Evolutionary conservation across 2,329 filamentous ascomycete species (phyloP), one percentile per base, ranked within the genome.

Genomic region (Gliomastix tumulicola): DNA sequence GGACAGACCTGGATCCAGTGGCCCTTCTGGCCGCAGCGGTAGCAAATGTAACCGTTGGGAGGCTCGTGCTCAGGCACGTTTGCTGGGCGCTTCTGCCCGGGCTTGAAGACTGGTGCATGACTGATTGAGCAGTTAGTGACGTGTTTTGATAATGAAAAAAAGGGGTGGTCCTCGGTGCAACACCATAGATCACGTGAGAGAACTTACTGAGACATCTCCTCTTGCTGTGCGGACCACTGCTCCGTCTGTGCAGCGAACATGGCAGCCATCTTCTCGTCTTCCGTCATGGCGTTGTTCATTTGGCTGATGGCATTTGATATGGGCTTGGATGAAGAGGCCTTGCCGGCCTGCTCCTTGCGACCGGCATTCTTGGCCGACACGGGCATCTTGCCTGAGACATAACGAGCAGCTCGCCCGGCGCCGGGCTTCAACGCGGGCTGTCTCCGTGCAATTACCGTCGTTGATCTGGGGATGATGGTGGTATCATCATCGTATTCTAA

Each of bases 1-100:
- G 92, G 92, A 54, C 92, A 98, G 36, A 87, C 78, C 64, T 97
- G 90, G 44, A 98, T 98, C 90, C 90, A 98, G 60, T 98, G 92
- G n/a, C 89, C 92, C 65, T 96, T 96, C 60, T 96, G 84, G 43
- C 88, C 85, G 62, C 92, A 98, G 34, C 92, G 83, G 57, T 96
- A 95, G 65, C 92, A 98, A 43, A 96, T 83, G 60, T 98, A 98
- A 36, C 89, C 89, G 36, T 85, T 84, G 2, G 92, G 92, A 3
- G 92, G 89, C 32, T 92, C 88, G 54, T 95, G 89, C 49, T 94
- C 89, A 5, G 92, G 92, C 20, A 94, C 84, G 45, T 86, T 85
- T 39, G 75, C 70, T 5, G 77, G 73, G 46, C 79, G 73, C 53
- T 92, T 92, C 33, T 62, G 55, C 11, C 75, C 75, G 17, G 71